These are phyloP conservation scores for Hirsutella thompsonii DNA, from an alignment of 2,329 filamentous ascomycete species.

Conservation along the genomic window DNA sequence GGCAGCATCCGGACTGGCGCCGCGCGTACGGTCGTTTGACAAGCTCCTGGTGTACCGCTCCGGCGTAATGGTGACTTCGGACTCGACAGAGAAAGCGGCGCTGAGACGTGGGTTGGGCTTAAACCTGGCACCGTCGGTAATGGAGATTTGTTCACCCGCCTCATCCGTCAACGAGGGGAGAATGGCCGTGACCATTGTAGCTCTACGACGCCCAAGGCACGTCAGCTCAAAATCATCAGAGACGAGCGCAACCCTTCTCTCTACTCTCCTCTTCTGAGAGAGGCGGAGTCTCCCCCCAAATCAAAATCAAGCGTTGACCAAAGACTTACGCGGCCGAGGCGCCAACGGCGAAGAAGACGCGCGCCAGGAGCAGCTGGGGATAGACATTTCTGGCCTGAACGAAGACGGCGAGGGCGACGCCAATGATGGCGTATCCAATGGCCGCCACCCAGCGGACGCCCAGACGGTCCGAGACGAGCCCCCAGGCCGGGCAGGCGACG, in stretches of 20 bases:
- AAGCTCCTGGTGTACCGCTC: slow-evolving; percentile 34
- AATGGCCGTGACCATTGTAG: slow-evolving; percentile 96
- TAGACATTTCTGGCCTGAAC: slow-evolving; percentile 83
- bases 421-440: slow-evolving; percentile 72
- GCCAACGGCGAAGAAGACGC: slow-evolving; percentile 79
- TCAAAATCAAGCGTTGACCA: not conserved
- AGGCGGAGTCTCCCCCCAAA: too few relatives aligned
- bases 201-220: slow-evolving; percentile 23
- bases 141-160: slow-evolving; percentile 11
- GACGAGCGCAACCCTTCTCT: too few relatives aligned
- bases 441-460: slow-evolving; percentile 64
- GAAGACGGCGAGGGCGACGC: slow-evolving; percentile 61
- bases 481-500: slow-evolving; percentile 70
- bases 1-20: slow-evolving; percentile 8
- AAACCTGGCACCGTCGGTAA: slow-evolving; percentile 9
- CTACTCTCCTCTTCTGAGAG: too few relatives aligned
- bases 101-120: slow-evolving; percentile 38
- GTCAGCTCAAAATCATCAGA: slow-evolving; percentile 1
- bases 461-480: slow-evolving; percentile 61
- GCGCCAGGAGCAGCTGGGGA: slow-evolving; percentile 72
- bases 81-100: slow-evolving; percentile 55
- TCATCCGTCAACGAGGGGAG: slow-evolving; percentile 59
- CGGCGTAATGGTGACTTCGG: slow-evolving; percentile 64
- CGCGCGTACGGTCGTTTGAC: slow-evolving; percentile 14
- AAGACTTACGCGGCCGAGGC: slow-evolving; percentile 68